These are phyloP conservation scores for Picochlorum costavermella DNA, from an alignment of 139 green algal genomes.

Conservation along the genomic window DNA sequence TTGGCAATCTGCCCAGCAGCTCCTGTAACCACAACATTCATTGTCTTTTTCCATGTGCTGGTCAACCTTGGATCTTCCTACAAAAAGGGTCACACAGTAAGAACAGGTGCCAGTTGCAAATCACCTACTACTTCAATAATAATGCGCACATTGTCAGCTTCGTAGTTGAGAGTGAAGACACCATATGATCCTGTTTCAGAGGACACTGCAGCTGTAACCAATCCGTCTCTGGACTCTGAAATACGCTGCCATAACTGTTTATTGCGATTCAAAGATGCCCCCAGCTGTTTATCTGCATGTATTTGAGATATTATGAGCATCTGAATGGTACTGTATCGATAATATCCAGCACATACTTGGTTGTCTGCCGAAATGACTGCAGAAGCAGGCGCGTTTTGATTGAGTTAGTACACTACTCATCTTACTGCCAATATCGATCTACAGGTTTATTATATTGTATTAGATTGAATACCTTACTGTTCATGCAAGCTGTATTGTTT, in stretches of 20 bases:
- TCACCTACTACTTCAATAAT: not conserved
- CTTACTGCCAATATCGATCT: too few relatives aligned
- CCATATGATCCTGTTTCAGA: slow-evolving; percentile 12
- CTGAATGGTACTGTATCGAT: too few relatives aligned
- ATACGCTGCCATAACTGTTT: not conserved
- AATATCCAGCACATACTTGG: too few relatives aligned
- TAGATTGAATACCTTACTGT: too few relatives aligned
- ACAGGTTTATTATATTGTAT: too few relatives aligned
- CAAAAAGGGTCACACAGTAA: not conserved
- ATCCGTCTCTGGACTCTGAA: not conserved
- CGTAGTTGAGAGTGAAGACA: slow-evolving; percentile 22
- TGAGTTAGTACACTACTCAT: too few relatives aligned
- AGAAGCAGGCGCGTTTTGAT: too few relatives aligned
- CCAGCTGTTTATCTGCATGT: not conserved
- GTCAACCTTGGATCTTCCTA: slow-evolving; percentile 52
- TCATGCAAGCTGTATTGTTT: too few relatives aligned
- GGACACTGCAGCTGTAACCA: not conserved
- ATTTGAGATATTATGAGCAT: too few relatives aligned
- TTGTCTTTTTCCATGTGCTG: slow-evolving; percentile 61
- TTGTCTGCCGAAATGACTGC: too few relatives aligned
- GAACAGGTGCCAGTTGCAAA: not conserved
- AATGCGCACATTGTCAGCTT: slow-evolving; percentile 23
- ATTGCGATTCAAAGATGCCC: not conserved
- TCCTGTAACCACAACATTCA: slow-evolving; percentile 37
- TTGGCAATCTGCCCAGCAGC: slow-evolving; percentile 81